Base-by-base conservation (phyloP, 2,329 filamentous ascomycete species). In the Colletotrichum aenigma region DNA sequence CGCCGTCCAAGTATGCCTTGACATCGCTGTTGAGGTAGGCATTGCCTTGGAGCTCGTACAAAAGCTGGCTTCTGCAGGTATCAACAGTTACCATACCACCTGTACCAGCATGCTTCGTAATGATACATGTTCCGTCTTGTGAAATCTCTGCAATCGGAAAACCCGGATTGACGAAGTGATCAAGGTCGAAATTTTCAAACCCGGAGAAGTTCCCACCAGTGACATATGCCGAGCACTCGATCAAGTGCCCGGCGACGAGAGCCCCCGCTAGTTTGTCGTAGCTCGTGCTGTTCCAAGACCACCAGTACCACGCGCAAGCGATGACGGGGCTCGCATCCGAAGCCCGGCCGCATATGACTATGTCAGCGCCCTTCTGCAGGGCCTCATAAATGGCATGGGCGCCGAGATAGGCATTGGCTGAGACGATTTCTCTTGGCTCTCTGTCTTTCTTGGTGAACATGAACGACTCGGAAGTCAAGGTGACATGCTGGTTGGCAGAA, bases 301-400 rank as follows among this genome's bases (percentile, higher is more conserved):
- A 84, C 89, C 89, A 91, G 78, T 84, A 90, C 83, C 86, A 87
- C 0, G 88, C 88, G 0, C 88, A 88, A 0, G 85, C 88, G 18
- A 90, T 89, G 4, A 90, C 88, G 1, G 86, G 86, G 16, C 82
- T 85, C 0, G 86, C 86, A 77, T 87, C 86, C 0, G 85, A 84
- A 1, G 86, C 85, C 28, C 86, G 83, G 3, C 86, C 85, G 48
- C 84, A 86, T 12, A 58, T 28, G 24, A 58, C 55, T 9, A 58
- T 58, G 24, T 58, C 24, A 24, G 55, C 55, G 4, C 55, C 55
- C 26, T 26, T 28, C 4, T 58, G 21, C 55, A 58, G 6, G 3
- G 55, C 55, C 55, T 28, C 55, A 26, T 26, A 58, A 3, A 58
- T 58, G 55, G 55, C 26, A 58, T 58, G 55, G 0, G 55, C 55